Evolutionary conservation across 2,329 filamentous ascomycete species (phyloP).

Genomic region (Geosmithia morbida): DNA sequence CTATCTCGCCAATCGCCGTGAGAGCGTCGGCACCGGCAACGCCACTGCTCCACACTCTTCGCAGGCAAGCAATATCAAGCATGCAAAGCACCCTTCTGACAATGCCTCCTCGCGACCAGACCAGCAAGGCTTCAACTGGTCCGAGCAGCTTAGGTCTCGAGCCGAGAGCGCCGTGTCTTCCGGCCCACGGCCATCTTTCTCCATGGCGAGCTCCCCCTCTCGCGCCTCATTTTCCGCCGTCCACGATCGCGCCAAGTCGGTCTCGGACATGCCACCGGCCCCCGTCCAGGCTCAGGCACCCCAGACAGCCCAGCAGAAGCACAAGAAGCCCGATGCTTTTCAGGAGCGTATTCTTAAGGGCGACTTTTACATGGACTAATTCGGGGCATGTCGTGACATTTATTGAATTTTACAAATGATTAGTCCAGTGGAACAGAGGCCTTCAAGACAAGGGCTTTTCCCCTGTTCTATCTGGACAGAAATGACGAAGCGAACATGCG

Average conservation of each 20-base stretch:
- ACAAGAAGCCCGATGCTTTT: conserved; percentile 77
- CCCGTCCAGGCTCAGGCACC: conserved; percentile 33
- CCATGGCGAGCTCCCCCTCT: conserved; percentile 34
- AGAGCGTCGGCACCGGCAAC: conserved; percentile 16
- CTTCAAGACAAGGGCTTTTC: too few species aligned
- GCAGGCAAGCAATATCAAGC: conserved; percentile 46
- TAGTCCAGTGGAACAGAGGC: too few species aligned
- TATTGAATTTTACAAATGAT: not conserved
- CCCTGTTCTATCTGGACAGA: too few species aligned
- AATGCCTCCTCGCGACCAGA: conserved; percentile 48
- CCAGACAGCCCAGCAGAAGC: conserved; percentile 29
- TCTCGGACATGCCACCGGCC: conserved; percentile 47
- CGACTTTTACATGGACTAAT: conserved; percentile 96
- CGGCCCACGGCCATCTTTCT: conserved; percentile 40
- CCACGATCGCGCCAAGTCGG: conserved; percentile 57
- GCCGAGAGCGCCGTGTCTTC: conserved; percentile 63
- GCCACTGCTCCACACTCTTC: conserved; percentile 12
- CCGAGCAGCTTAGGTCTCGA: conserved; percentile 84
- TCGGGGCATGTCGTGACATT: not conserved
- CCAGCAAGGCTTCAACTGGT: conserved; percentile 87
- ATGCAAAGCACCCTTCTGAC: conserved; percentile 50
- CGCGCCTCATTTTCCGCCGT: conserved; percentile 16
- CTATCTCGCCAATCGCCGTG: conserved; percentile 19
- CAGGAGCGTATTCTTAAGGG: conserved; percentile 96
- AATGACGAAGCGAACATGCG: too few species aligned